These are phyloP conservation scores for Magnaporthales sp. DNA, from an alignment of 2,329 filamentous ascomycete species.

Conservation along the genomic window DNA sequence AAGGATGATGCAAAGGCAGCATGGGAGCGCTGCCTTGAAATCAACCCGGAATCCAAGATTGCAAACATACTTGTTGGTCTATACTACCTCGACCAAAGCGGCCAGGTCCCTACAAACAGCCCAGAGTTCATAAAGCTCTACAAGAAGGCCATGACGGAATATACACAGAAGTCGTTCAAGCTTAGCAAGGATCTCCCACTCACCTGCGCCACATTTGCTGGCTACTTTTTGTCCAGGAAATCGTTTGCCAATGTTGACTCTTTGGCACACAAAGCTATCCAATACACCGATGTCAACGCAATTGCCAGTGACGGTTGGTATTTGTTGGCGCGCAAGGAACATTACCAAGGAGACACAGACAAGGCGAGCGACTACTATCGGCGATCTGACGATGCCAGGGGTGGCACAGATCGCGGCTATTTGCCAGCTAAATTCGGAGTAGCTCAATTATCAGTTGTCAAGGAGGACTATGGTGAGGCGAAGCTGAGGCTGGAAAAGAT, in stretches of 20 bases:
- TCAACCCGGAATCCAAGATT: slow-evolving; percentile 76
- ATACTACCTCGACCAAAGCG: slow-evolving; percentile 81
- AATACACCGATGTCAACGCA: slow-evolving; percentile 90
- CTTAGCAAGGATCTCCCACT: slow-evolving; percentile 84
- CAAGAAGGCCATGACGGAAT: slow-evolving; percentile 89
- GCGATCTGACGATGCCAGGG: slow-evolving; percentile 82
- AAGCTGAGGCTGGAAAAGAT: slow-evolving; percentile 94
- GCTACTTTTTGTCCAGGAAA: slow-evolving; percentile 81
- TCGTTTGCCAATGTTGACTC: slow-evolving; percentile 74
- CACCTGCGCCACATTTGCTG: slow-evolving; percentile 82
- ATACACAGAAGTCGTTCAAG: slow-evolving; percentile 90
- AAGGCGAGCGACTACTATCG: slow-evolving; percentile 81
- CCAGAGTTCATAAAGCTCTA: slow-evolving; percentile 78
- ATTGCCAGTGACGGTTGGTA: slow-evolving; percentile 98
- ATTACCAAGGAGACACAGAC: slow-evolving; percentile 67
- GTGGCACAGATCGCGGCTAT: slow-evolving; percentile 83
- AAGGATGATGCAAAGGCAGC: slow-evolving; percentile 86
- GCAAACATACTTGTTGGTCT: slow-evolving; percentile 85
- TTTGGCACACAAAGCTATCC: slow-evolving; percentile 85
- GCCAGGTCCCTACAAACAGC: slow-evolving; percentile 73
- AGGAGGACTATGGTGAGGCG: slow-evolving; percentile 79
- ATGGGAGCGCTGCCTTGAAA: slow-evolving; percentile 80
- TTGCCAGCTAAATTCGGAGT: slow-evolving; percentile 91
- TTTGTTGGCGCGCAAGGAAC: slow-evolving; percentile 81
- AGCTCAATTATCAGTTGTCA: slow-evolving; percentile 79